Conservation (phyloP, 106 monocot species). For the Narthecium ossifragum region DNA sequence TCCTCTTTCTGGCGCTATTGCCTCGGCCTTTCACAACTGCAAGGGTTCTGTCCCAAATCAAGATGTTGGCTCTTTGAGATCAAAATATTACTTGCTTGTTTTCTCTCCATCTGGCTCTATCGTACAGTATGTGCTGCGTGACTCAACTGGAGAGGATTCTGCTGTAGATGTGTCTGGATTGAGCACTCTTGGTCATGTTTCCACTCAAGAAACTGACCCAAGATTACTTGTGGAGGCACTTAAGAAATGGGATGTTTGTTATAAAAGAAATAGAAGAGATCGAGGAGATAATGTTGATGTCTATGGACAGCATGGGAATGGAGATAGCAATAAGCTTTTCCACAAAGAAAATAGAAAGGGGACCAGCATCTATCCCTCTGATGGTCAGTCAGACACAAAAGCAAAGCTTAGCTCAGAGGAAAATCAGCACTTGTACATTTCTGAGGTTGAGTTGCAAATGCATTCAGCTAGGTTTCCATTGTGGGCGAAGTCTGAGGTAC, state of each 20-base stretch:
- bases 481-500: constrained; percentile 75
- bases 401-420: constrained; percentile 40
- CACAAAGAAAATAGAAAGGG: constrained; percentile 43
- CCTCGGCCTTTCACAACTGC: constrained; percentile 77
- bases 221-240: constrained; percentile 72
- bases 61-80: constrained; percentile 25
- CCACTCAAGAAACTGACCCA: constrained; percentile 27
- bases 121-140: constrained; percentile 70
- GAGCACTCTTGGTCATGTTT: constrained; percentile 21
- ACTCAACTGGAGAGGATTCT: constrained; percentile 36
- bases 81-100: constrained; percentile 64
- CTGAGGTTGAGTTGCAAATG: constrained; percentile 81
- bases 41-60: constrained; percentile 20
- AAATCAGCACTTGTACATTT: constrained; percentile 54
- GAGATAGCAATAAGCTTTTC: constrained; percentile 34
- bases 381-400: constrained; percentile 13
- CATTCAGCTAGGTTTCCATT: constrained; percentile 47
- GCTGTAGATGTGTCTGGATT: constrained; percentile 28
- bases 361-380: constrained; percentile 40
- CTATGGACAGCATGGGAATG: constrained; percentile 73
- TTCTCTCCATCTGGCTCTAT: constrained; percentile 84
- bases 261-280: constrained; percentile 74
- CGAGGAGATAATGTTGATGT: constrained; percentile 52
- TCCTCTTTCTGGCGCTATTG: constrained; percentile 75
- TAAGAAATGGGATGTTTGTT: constrained; percentile 94